phyloP scores from a whole-genome alignment of 176 grass and related monocot species.

The Oryza glumipatula region DNA sequence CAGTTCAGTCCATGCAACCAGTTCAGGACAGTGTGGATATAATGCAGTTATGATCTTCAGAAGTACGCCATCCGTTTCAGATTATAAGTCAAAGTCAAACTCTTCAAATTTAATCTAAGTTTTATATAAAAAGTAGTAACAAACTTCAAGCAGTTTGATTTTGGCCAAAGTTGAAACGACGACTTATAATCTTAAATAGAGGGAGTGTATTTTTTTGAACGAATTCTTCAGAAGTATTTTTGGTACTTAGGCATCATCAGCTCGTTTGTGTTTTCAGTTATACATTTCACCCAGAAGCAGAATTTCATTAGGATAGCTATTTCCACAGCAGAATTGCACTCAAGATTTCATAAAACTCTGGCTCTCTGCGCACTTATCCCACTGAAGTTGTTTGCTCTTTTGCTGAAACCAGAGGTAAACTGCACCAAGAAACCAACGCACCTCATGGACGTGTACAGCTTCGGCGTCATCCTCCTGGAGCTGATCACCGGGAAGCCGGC shows the following conservation, averaged over 20 bases:
- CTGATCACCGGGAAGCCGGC: conserved; percentile 69
- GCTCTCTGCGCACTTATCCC: neutral
- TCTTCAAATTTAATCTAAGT: too few species aligned
- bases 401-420: conserved; percentile 55
- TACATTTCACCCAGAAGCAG: too few species aligned
- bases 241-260: neutral
- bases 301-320: neutral
- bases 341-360: neutral
- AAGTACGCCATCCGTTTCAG: too few species aligned
- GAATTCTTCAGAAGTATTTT: neutral
- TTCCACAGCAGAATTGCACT: neutral
- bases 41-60: neutral
- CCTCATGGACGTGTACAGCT: conserved; percentile 76
- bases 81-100: too few species aligned
- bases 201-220: too few species aligned
- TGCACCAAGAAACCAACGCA: conserved; percentile 62
- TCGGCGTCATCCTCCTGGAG: conserved; percentile 79
- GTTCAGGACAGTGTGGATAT: neutral
- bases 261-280: neutral
- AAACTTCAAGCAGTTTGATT: too few species aligned
- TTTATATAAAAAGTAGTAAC: too few species aligned
- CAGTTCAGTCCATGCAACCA: neutral
- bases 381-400: neutral
- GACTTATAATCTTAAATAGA: too few species aligned
- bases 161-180: too few species aligned